Base-by-base conservation (phyloP, 805 yeast genomes). In the Candida taoyuanica region DNA sequence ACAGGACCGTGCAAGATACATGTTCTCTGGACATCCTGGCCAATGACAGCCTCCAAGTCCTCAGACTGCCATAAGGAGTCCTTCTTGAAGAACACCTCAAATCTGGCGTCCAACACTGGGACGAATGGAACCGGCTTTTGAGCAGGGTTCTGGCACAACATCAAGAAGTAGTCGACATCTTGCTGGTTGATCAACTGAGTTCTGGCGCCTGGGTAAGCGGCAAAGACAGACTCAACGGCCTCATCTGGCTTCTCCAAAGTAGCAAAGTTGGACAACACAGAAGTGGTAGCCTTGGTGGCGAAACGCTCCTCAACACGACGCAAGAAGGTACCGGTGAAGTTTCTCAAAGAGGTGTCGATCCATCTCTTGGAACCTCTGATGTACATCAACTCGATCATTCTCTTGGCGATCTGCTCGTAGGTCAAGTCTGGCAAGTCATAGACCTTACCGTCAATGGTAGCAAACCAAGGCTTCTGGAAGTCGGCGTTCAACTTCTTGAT, bases 41-140 rank as follows among this genome's bases (percentile, higher is more conserved):
- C 98, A 49, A 86, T 89, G 59, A 93, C 98, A 43, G 97, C 85
- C 62, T 88, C 97, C 60, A 93, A 76, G 62, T 86, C 91, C 72
- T 93, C 98, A 17, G 96, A 85, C 74, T 93, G 99, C 98, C 98
- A 93, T 63, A 93, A 74, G 21, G 98, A 91, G 66, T 93, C 99
- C 71, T 93, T 93, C 79, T 93, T 93, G 78, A 93, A 93, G 76
- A 85, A 93, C 59, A 82, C 80, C 65, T 93, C 97, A 56, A 93
- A 87, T 70, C 86, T 84, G 50, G 86, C 94, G 60, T 93, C 96
- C 62, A 93, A 74, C 16, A 86, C 84, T 36, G 99, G 99, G 53
- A 93, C 89, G 53, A 93, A 93, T 48, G 98, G 98, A 60, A 88
- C 96, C 24, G 99, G 99, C 69, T 93, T 93, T 70, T 91, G 97